Evolutionary conservation across 2,329 filamentous ascomycete genomes (phyloP).

Genomic region (Stromatinia cepivora): DNA sequence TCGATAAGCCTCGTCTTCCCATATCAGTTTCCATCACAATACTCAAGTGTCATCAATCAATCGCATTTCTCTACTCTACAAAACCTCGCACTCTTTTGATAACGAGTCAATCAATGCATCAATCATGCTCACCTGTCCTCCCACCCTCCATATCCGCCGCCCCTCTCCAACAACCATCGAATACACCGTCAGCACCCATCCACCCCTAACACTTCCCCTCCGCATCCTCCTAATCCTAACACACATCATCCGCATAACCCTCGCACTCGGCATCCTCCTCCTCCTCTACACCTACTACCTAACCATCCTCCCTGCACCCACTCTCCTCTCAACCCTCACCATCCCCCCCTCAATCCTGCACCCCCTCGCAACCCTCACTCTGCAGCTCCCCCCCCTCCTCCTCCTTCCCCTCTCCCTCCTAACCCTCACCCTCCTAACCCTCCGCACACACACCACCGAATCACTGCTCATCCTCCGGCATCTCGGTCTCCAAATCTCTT

Average conservation of each 20-base stretch:
- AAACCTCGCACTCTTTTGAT: not conserved
- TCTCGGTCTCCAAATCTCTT: constrained; percentile 85
- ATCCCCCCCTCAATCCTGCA: constrained; percentile 40
- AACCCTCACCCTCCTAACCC: constrained; percentile 49
- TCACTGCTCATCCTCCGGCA: constrained; percentile 85
- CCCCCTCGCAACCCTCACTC: constrained; percentile 38
- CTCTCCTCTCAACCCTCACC: constrained; percentile 35
- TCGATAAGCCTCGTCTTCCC: constrained; percentile 18
- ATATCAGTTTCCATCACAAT: not conserved
- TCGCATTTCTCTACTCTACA: not conserved
- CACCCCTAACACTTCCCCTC: constrained; percentile 51
- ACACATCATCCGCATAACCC: constrained; percentile 45
- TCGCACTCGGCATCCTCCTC: constrained; percentile 47
- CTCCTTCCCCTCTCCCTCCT: constrained; percentile 44
- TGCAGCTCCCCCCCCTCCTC: constrained; percentile 44
- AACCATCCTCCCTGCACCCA: constrained; percentile 24
- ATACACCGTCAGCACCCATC: constrained; percentile 85
- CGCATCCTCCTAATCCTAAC: constrained; percentile 49
- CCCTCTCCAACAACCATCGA: constrained; percentile 88
- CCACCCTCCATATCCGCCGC: constrained; percentile 61
- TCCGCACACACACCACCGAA: constrained; percentile 64
- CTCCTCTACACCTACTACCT: constrained; percentile 53
- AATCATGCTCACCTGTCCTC: constrained; percentile 60
- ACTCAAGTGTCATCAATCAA: not conserved
- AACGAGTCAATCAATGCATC: constrained; percentile 26